Conservation (phyloP, 2,329 filamentous ascomycete genomes). For the Alternaria rosae region DNA sequence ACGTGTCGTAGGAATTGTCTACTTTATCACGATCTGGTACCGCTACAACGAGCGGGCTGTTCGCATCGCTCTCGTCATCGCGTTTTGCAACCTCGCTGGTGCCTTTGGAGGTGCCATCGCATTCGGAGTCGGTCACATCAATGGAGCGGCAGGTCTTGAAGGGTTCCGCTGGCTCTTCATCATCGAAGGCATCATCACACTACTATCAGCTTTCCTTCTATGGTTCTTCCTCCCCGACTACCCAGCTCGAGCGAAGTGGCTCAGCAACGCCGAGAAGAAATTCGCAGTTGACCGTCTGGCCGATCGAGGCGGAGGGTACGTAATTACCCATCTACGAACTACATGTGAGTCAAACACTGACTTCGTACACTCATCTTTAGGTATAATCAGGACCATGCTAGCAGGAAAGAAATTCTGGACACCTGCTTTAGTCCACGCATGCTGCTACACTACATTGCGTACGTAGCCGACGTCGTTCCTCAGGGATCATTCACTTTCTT, state of each 20-base stretch:
- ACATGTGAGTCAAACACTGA: no score
- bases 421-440: conserved; percentile 2
- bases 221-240: conserved; percentile 59
- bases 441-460: conserved; percentile 5
- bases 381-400: conserved; percentile 3
- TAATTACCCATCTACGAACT: no score
- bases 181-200: conserved; percentile 16
- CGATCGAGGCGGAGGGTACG: conserved; percentile 1
- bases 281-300: conserved; percentile 6
- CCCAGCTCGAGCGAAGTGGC: conserved; percentile 56
- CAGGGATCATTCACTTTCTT: conserved; percentile 60
- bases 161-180: conserved; percentile 36
- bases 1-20: conserved; percentile 40
- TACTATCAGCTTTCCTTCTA: conserved; percentile 37
- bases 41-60: conserved; percentile 63
- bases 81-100: conserved; percentile 56
- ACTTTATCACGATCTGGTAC: conserved; percentile 66
- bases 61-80: conserved; percentile 57
- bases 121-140: conserved; percentile 56
- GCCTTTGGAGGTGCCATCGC: conserved; percentile 64
- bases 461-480: conserved; percentile 3
- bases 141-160: conserved; percentile 42
- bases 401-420: background rate
- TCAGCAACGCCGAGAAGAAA: conserved; percentile 30
- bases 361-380: no score